A percentile compares a stretch with the other conserved stretches of the same genome.
Conservation (phyloP, 2,329 filamentous ascomycete species). For the Calonectria multiphialidica region DNA sequence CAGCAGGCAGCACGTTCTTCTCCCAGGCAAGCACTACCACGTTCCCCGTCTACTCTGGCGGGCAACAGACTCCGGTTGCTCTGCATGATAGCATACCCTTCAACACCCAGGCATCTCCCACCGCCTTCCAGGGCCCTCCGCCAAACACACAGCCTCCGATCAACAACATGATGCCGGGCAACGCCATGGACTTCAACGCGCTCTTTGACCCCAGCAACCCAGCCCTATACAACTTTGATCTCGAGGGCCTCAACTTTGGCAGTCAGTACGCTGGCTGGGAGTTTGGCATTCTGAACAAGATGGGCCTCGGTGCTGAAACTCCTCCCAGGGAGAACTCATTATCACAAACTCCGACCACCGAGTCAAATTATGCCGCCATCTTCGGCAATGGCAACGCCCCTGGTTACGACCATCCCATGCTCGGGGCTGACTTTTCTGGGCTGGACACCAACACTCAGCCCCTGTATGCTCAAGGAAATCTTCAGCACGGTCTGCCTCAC, state of each 20-base stretch:
- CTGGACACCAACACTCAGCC: slow-evolving; percentile 61
- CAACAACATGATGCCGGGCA: slow-evolving; percentile 62
- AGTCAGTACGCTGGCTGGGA: slow-evolving; percentile 97
- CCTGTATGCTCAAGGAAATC: slow-evolving; percentile 67
- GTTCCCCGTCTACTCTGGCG: slow-evolving; percentile 64
- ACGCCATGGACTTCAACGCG: slow-evolving; percentile 65
- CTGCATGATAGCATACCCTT: slow-evolving; percentile 67
- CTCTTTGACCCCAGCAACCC: slow-evolving; percentile 94
- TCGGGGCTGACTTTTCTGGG: slow-evolving; percentile 66
- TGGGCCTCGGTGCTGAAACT: slow-evolving; percentile 83
- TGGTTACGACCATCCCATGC: slow-evolving; percentile 61
- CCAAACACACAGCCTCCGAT: slow-evolving; percentile 62
- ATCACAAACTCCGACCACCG: slow-evolving; percentile 54
- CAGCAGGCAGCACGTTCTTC: slow-evolving; percentile 60
- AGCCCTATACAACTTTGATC: slow-evolving; percentile 94
- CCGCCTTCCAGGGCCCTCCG: slow-evolving; percentile 72
- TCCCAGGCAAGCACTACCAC: slow-evolving; percentile 58
- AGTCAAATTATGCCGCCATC: slow-evolving; percentile 57
- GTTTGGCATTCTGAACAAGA: slow-evolving; percentile 95
- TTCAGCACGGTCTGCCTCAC: slow-evolving; percentile 73
- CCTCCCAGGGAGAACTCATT: slow-evolving; percentile 74
- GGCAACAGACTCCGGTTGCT: slow-evolving; percentile 58
- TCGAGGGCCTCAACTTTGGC: slow-evolving; percentile 88
- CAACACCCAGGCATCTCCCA: slow-evolving; percentile 78
- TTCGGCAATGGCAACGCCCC: slow-evolving; percentile 65